Conservation (phyloP, 768 basidiomycete genomes). For the Auricularia sp. region DNA sequence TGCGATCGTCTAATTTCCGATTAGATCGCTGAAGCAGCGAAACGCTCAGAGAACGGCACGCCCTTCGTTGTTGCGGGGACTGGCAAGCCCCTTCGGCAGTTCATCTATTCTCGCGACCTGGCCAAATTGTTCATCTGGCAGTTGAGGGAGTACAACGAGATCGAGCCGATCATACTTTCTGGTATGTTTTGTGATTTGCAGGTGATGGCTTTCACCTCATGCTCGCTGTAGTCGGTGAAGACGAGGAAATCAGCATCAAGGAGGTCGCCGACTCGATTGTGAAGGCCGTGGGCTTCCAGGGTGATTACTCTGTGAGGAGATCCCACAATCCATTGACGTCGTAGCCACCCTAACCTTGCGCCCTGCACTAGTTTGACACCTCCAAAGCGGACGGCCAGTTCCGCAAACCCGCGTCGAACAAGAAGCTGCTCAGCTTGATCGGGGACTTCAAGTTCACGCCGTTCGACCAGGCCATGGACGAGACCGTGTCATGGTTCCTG, state of each 20-base stretch:
- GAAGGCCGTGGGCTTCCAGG: slow-evolving; percentile 66
- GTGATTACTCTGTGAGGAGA: slow-evolving; percentile 54
- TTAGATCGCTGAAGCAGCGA: background rate
- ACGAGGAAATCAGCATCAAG: slow-evolving; percentile 90
- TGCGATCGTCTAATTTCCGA: slow-evolving; percentile 6
- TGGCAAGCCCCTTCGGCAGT: slow-evolving; percentile 90
- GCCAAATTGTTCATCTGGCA: slow-evolving; percentile 94
- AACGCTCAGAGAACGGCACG: slow-evolving; percentile 54
- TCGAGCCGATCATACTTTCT: slow-evolving; percentile 88
- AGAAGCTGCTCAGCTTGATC: slow-evolving; percentile 66
- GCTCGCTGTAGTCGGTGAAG: slow-evolving; percentile 60
- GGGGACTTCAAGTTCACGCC: slow-evolving; percentile 86
- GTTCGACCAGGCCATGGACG: slow-evolving; percentile 69
- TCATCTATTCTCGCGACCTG: slow-evolving; percentile 93
- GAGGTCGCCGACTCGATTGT: slow-evolving; percentile 87
- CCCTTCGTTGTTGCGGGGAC: slow-evolving; percentile 84
- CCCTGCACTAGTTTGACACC: slow-evolving; percentile 58
- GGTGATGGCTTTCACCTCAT: background rate
- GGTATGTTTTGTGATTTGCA: slow-evolving; percentile 32
- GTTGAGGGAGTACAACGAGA: slow-evolving; percentile 80
- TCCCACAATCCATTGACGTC: background rate
- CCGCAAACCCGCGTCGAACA: slow-evolving; percentile 93
- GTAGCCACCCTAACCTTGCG: no score
- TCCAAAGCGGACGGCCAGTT: slow-evolving; percentile 84
- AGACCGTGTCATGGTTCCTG: slow-evolving; percentile 80